Evolutionary conservation across 129 eudicot genomes (phyloP).

Genomic region (Lonicera japonica): DNA sequence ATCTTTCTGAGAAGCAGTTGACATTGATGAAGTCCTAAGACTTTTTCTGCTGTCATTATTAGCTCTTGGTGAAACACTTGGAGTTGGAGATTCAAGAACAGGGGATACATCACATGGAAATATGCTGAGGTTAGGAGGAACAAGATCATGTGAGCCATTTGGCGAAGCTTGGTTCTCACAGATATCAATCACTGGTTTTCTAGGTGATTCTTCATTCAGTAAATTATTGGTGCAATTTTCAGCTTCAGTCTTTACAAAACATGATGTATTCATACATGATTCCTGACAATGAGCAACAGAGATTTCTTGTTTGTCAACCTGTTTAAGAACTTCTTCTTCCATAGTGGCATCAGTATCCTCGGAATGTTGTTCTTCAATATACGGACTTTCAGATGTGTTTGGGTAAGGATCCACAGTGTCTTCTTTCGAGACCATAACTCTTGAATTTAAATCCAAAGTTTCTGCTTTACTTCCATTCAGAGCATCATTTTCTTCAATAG

Average conservation of each 20-base stretch:
- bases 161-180: constrained; percentile 12
- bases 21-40: constrained; percentile 49
- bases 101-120: constrained; percentile 40
- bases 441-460: constrained; percentile 5
- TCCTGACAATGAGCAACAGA: constrained; percentile 4
- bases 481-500: constrained; percentile 11
- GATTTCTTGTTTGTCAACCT: constrained; percentile 29
- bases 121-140: constrained; percentile 25
- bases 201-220: constrained; percentile 13
- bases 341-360: constrained; percentile 43
- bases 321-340: constrained; percentile 46
- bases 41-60: constrained; percentile 55
- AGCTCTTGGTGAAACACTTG: constrained; percentile 57
- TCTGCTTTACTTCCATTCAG: constrained; percentile 17
- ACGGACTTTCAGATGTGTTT: not conserved
- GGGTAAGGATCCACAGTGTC: too few relatives aligned
- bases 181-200: not conserved
- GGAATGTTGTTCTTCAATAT: constrained; percentile 23
- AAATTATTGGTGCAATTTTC: not conserved
- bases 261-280: not conserved
- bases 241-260: constrained; percentile 3
- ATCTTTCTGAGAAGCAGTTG: constrained; percentile 59
- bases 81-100: constrained; percentile 57
- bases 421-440: too few relatives aligned
- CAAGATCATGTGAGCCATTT: constrained; percentile 26